These are phyloP conservation scores for Papiliotrema flavescens DNA, from an alignment of 1,284 basidiomycete species.

Conservation along the genomic window DNA sequence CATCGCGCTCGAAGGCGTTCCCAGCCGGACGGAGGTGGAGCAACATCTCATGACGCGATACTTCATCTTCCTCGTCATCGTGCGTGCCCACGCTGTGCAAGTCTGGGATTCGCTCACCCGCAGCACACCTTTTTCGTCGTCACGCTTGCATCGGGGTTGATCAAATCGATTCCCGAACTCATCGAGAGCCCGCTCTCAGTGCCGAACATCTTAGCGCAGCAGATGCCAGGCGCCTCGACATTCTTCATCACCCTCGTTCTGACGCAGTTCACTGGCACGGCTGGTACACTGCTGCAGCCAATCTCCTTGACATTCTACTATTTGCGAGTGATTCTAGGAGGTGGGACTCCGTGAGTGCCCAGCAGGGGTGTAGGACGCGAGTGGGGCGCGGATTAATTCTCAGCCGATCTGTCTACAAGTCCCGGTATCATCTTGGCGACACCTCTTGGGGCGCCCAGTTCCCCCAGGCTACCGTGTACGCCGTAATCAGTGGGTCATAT, in stretches of 20 bases:
- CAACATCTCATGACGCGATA: constrained; percentile 71
- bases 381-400: constrained; percentile 4
- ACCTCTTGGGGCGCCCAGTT: constrained; percentile 77
- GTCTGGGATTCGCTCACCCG: not conserved
- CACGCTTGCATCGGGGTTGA: constrained; percentile 63
- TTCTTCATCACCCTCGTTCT: constrained; percentile 76
- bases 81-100: constrained; percentile 40
- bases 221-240: constrained; percentile 67
- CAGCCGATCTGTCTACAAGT: constrained; percentile 53
- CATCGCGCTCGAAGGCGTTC: constrained; percentile 68
- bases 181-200: constrained; percentile 56
- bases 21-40: constrained; percentile 66
- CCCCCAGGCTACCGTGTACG: constrained; percentile 64
- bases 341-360: constrained; percentile 45
- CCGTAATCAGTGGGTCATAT: constrained; percentile 65
- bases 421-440: constrained; percentile 43
- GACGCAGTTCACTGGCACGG: constrained; percentile 48
- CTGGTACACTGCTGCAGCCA: constrained; percentile 58
- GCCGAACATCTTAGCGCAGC: constrained; percentile 56
- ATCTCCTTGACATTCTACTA: constrained; percentile 63
- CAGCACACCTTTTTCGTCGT: constrained; percentile 64
- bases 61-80: constrained; percentile 69
- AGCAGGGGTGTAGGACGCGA: too few species aligned
- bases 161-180: constrained; percentile 51
- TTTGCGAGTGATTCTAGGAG: constrained; percentile 57